phyloP scores from a whole-genome alignment of 306 rosid species.

The Prunus persica region Prunus_persica_NCBIv2 NC_034009.1:34801501-34802000 shows the following conservation, averaged over 20 bases:
- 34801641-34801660: background rate
- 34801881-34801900: constrained; percentile 55
- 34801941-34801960: background rate
- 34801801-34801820: constrained; percentile 90
- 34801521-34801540: constrained; percentile 85
- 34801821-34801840: constrained; percentile 89
- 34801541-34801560: constrained; percentile 77
- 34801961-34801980: background rate
- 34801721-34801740: background rate
- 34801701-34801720: background rate
- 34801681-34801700: too few relatives aligned
- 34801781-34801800: background rate
- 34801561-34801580: constrained; percentile 81
- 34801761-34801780: background rate
- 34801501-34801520: constrained; percentile 63
- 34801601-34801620: constrained; percentile 32
- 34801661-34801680: background rate
- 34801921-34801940: background rate
- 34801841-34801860: constrained; percentile 80
- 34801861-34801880: constrained; percentile 98
- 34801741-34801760: background rate
- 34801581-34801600: constrained; percentile 77
- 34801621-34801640: background rate
- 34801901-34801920: background rate
- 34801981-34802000: background rate